Percentiles rank a stretch among this genome's conserved stretches.
These are phyloP conservation scores for Albifimbria verrucaria DNA, from an alignment of 2,329 filamentous ascomycete species.

Conservation along the genomic window DNA sequence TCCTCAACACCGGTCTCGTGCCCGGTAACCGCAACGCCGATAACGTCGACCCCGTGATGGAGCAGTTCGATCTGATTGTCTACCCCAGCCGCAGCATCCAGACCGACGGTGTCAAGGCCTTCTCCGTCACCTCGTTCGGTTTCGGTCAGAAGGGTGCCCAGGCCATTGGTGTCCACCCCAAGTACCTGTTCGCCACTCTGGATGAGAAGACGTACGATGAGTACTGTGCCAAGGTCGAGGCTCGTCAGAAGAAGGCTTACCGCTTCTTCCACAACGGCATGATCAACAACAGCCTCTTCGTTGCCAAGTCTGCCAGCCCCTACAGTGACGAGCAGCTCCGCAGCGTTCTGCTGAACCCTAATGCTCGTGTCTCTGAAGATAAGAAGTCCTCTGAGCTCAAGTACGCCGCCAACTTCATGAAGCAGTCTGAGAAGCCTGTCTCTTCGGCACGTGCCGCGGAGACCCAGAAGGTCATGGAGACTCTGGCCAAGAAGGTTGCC, in stretches of 20 bases:
- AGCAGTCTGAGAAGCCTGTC: slow-evolving; percentile 56
- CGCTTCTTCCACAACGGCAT: slow-evolving; percentile 97
- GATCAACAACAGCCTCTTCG: slow-evolving; percentile 97
- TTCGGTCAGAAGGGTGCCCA: slow-evolving; percentile 99
- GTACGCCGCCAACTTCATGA: slow-evolving; percentile 68
- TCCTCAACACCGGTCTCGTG: slow-evolving; percentile 89
- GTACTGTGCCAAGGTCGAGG: slow-evolving; percentile 86
- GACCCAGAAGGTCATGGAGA: slow-evolving; percentile 74
- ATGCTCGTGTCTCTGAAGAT: slow-evolving; percentile 79
- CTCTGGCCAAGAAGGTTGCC: slow-evolving; percentile 62
- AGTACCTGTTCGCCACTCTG: slow-evolving; percentile 92
- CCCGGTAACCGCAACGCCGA: slow-evolving; percentile 98
- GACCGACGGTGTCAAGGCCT: slow-evolving; percentile 97
- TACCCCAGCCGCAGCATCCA: slow-evolving; percentile 95
- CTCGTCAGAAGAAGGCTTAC: slow-evolving; percentile 97
- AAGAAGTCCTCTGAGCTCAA: slow-evolving; percentile 80
- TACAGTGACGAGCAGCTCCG: slow-evolving; percentile 86
- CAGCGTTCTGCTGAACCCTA: slow-evolving; percentile 89
- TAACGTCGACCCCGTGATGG: slow-evolving; percentile 94
- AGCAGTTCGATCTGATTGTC: slow-evolving; percentile 96
- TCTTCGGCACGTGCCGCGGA: slow-evolving; percentile 51
- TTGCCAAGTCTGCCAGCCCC: slow-evolving; percentile 87
- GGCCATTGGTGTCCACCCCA: slow-evolving; percentile 93
- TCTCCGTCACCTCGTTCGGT: slow-evolving; percentile 97
- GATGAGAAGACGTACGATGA: slow-evolving; percentile 77